These are phyloP conservation scores for Cnidoscolus chayamansa DNA, from an alignment of 441 rosid species.

Conservation along the genomic window DNA sequence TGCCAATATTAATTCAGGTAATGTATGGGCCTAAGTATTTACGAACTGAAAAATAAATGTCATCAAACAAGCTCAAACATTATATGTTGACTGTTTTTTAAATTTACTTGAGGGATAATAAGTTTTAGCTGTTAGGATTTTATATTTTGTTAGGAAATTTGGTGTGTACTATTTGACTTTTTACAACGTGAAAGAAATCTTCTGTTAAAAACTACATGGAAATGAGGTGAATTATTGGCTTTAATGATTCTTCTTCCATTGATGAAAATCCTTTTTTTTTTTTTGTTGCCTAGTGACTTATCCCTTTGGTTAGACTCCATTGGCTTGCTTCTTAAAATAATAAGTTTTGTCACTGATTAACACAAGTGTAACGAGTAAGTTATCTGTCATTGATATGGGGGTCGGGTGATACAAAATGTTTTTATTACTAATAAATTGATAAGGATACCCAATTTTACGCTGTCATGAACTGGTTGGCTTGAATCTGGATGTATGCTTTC, in stretches of 20 bases:
- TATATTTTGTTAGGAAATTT: not conserved
- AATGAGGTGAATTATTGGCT: not conserved
- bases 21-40: not conserved
- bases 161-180: not conserved
- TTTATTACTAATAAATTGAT: not conserved
- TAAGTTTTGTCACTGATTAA: not conserved
- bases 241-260: not conserved
- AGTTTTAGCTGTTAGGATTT: not conserved
- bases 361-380: not conserved
- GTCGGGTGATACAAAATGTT: not conserved
- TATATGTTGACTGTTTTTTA: not conserved
- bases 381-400: not conserved
- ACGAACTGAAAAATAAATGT: not conserved
- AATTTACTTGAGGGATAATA: not conserved
- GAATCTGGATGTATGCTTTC: not conserved
- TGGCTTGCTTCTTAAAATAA: not conserved
- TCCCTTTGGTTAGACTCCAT: not conserved
- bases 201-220: not conserved
- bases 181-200: not conserved
- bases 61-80: not conserved
- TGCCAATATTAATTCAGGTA: slow-evolving; percentile 60
- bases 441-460: not conserved
- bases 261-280: no score
- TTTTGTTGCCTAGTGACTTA: not conserved
- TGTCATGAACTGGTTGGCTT: not conserved